Evolutionary conservation across 495 filamentous ascomycete genomes (phyloP), one percentile per base, ranked within the genome.

Genomic region (Tuber umbilicatum): DNA sequence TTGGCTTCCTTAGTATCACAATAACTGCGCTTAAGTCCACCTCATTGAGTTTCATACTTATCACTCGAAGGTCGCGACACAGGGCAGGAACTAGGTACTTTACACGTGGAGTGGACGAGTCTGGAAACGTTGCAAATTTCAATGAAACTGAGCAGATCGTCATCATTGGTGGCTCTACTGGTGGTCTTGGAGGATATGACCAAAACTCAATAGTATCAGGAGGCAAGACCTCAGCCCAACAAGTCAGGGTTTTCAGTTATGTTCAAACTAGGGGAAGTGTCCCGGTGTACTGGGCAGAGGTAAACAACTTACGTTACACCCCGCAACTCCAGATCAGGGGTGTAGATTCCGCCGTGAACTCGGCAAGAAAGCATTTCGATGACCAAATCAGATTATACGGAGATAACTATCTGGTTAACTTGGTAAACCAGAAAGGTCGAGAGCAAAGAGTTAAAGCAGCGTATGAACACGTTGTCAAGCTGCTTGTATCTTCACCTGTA

Each of bases 181-280:
- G 89, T 40, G 91, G 91, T 3, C 82, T 95, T 17, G 91, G 91
- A n/a, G 94, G 93, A 9, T 97, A 74, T 47, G 74, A 81, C 27
- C 75, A 79, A 37, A 70, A 69, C 55, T 79, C 74, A 38, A 76
- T 74, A 70, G 31, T 69, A 17, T 64, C 55, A 27, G 38, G 40
- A 31, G 73, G 74, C 31, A 81, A 74, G 43, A 70, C 74, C 50
- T 43, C 60, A 4, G 39, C 73, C 38, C 79, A 76, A 68, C 73
- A 75, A 38, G 88, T 92, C 72, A 94, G 97, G 82, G 89, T 98
- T 39, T 85, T 97, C 76, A 92, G 96, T 9, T 98, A 97, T 81
- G 92, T 98, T 43, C 95, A 99, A 84, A 98, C 95, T 0, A 89
- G 95, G 84, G 95, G 95, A 73, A 98, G 95, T 83, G 92, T 99